Evolutionary conservation across 352 stramenopile species (phyloP).

Genomic region (Phytophthora rubi): DNA sequence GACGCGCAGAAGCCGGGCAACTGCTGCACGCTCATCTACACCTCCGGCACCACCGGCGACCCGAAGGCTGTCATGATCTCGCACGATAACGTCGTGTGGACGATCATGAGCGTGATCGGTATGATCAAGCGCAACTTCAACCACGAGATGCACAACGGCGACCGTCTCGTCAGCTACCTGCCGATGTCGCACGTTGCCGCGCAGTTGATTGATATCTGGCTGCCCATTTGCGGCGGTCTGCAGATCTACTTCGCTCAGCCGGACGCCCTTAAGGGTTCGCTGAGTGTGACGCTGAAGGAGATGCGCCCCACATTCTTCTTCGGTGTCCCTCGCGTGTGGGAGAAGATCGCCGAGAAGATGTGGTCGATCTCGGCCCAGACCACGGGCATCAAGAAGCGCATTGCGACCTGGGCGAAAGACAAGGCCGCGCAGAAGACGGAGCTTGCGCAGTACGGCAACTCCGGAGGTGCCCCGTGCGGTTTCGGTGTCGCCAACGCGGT

Average conservation of each 20-base stretch:
- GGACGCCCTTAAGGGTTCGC: slow-evolving; percentile 90
- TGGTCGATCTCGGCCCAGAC: slow-evolving; percentile 84
- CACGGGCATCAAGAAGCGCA: slow-evolving; percentile 92
- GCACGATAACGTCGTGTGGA: slow-evolving; percentile 95
- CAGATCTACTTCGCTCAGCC: slow-evolving; percentile 90
- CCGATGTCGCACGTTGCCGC: slow-evolving; percentile 91
- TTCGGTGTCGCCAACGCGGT: slow-evolving; percentile 90
- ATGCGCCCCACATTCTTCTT: slow-evolving; percentile 91
- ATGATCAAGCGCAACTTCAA: slow-evolving; percentile 72
- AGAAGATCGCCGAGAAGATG: slow-evolving; percentile 94
- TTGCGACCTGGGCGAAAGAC: slow-evolving; percentile 91
- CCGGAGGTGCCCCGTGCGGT: slow-evolving; percentile 85
- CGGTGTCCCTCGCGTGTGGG: slow-evolving; percentile 91
- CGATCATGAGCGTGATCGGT: slow-evolving; percentile 62
- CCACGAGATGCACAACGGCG: slow-evolving; percentile 60
- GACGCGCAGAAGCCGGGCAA: slow-evolving; percentile 82
- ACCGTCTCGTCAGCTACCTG: slow-evolving; percentile 89
- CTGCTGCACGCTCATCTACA: slow-evolving; percentile 95
- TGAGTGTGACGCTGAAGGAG: slow-evolving; percentile 87
- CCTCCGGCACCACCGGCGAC: slow-evolving; percentile 93
- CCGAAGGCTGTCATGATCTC: slow-evolving; percentile 98
- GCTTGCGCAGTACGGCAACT: slow-evolving; percentile 86
- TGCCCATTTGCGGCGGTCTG: slow-evolving; percentile 66
- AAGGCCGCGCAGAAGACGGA: slow-evolving; percentile 82
- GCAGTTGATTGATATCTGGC: slow-evolving; percentile 89